phyloP scores from a whole-genome alignment of 75 land plant species.

The Cupressus sempervirens region DNA sequence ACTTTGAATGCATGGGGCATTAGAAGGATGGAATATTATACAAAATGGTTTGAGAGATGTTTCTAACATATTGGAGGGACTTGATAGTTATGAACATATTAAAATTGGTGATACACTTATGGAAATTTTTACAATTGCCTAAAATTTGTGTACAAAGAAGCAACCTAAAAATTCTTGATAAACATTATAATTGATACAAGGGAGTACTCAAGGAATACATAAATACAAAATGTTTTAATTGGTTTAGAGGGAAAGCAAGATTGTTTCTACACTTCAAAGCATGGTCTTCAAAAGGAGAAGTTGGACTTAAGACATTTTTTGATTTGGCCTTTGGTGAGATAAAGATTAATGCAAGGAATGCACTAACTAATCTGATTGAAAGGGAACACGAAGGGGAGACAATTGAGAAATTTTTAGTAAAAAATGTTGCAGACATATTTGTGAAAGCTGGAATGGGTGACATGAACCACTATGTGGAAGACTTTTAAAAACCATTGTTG shows the following conservation, averaged over 20 bases:
- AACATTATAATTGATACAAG: conserved; percentile 67
- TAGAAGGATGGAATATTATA: not conserved
- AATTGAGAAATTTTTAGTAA: no score
- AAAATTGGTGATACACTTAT: not conserved
- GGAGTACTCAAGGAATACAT: conserved; percentile 73
- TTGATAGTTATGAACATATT: not conserved
- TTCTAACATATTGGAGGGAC: not conserved
- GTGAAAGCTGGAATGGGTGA: no score
- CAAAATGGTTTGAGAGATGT: not conserved
- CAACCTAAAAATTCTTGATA: conserved; percentile 67
- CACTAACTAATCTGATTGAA: no score
- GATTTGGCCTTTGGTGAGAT: no score
- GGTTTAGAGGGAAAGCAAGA: conserved; percentile 78
- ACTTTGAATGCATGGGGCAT: no score
- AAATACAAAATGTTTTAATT: conserved; percentile 59
- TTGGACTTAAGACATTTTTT: conserved; percentile 67
- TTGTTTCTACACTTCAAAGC: conserved; percentile 66
- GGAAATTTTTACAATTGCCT: conserved; percentile 33
- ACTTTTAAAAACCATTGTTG: no score
- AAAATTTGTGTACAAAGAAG: conserved; percentile 88
- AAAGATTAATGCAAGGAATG: no score
- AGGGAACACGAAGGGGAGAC: no score
- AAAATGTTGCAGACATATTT: no score
- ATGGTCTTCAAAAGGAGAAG: conserved; percentile 68
- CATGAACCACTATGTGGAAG: no score